Conservation (phyloP, 768 basidiomycete genomes). For the Lactarius trivialis region DNA sequence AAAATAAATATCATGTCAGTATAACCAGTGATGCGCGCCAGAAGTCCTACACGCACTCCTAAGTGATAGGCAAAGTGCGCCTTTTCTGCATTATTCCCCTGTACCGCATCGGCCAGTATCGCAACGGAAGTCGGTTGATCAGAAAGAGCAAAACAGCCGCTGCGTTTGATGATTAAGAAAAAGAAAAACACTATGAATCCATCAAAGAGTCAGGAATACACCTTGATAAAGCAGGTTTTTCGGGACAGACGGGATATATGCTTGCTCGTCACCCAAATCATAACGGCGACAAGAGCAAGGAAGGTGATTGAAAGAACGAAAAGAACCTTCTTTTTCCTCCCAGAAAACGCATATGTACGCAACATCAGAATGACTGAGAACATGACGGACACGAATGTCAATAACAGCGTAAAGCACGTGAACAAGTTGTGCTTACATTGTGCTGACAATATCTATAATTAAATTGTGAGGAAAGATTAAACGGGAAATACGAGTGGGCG, state of each 20-base stretch:
- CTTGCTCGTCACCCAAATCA: conserved; percentile 8
- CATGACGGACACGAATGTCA: neutral
- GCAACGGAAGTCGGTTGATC: neutral
- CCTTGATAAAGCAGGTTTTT: neutral
- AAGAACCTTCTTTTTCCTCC: conserved; percentile 1
- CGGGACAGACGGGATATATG: conserved; percentile 3
- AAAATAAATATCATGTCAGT: neutral
- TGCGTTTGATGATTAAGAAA: neutral
- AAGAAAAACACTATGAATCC: conserved; percentile 2
- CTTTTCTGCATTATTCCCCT: neutral
- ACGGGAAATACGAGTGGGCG: neutral
- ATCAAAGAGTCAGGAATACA: neutral
- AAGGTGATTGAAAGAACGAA: neutral
- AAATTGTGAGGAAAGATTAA: neutral
- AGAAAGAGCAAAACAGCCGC: conserved; percentile 11
- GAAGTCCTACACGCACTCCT: conserved; percentile 11
- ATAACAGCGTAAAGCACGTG: neutral
- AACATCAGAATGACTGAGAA: conserved; percentile 19
- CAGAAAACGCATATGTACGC: conserved; percentile 21
- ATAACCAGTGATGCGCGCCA: neutral
- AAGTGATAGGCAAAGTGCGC: neutral
- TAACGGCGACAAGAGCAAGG: neutral
- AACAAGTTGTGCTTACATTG: conserved; percentile 6
- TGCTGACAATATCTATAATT: conserved; percentile 13
- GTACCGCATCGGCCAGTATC: too few relatives aligned